Evolutionary conservation across 2,329 filamentous ascomycete genomes (phyloP).

Genomic region (Apiospora marii): DNA sequence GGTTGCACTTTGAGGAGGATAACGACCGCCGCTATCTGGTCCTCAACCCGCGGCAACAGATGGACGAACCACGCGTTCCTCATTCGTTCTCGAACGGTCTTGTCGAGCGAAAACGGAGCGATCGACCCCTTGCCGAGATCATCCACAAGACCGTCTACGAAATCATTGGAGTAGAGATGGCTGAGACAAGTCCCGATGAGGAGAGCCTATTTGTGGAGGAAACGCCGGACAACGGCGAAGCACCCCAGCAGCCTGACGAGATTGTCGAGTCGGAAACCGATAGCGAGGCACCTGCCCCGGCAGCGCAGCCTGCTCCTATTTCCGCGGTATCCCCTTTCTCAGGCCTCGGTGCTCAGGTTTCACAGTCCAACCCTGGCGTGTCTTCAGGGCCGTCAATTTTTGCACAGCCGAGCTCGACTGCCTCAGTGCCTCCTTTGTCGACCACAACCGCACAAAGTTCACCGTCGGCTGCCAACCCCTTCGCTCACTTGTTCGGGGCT

Average conservation of each 20-base stretch:
- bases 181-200: conserved; percentile 24
- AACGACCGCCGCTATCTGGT: conserved; percentile 50
- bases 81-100: conserved; percentile 64
- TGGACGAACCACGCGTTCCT: conserved; percentile 58
- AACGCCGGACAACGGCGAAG: not conserved
- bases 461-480: conserved; percentile 13
- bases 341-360: not conserved
- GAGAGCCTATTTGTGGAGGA: conserved; percentile 41
- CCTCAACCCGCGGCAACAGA: conserved; percentile 51
- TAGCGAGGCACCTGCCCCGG: not conserved
- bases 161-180: conserved; percentile 26
- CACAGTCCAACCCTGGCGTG: conserved; percentile 1
- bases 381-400: conserved; percentile 20
- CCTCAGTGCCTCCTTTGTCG: conserved; percentile 25
- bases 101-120: conserved; percentile 67
- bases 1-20: conserved; percentile 58
- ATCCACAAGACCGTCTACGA: conserved; percentile 63
- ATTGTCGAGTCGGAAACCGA: conserved; percentile 12
- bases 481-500: conserved; percentile 6
- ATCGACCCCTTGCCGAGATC: conserved; percentile 58
- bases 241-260: not conserved
- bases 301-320: not conserved
- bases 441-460: not conserved
- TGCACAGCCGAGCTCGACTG: conserved; percentile 1
- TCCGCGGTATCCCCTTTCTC: not conserved